Conservation (phyloP, 345 rosid genomes). For the Toxicodendron radicans region DNA sequence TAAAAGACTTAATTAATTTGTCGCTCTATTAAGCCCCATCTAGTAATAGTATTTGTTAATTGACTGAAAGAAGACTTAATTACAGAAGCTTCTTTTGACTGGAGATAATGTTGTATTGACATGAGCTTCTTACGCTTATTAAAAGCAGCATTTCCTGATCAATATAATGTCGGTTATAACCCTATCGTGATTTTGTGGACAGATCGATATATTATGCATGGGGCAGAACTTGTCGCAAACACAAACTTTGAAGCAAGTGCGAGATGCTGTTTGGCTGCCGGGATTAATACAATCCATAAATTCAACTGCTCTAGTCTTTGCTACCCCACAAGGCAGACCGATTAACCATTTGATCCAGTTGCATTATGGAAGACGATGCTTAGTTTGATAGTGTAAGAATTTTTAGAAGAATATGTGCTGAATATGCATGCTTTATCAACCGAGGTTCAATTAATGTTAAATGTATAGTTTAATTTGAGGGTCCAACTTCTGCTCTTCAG, state of each 20-base stretch:
- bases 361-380: slow-evolving; percentile 25
- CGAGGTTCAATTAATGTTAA: too few species aligned
- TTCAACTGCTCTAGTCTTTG: slow-evolving; percentile 8
- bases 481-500: too few species aligned
- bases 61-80: too few species aligned
- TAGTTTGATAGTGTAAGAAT: background rate
- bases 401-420: background rate
- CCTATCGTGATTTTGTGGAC: background rate
- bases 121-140: too few species aligned
- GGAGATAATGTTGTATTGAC: too few species aligned
- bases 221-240: slow-evolving; percentile 29
- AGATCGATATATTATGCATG: slow-evolving; percentile 39
- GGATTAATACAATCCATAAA: slow-evolving; percentile 20
- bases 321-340: background rate
- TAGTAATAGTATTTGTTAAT: too few species aligned
- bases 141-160: too few species aligned
- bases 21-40: too few species aligned
- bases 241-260: slow-evolving; percentile 35
- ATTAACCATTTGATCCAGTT: slow-evolving; percentile 24
- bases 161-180: too few species aligned
- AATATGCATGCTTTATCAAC: background rate
- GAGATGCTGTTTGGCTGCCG: slow-evolving; percentile 39
- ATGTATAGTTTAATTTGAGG: too few species aligned
- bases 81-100: too few species aligned
- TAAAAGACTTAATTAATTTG: too few species aligned